Conservation (phyloP, 2,329 filamentous ascomycete genomes). For the Bretziella fagacearum region DNA sequence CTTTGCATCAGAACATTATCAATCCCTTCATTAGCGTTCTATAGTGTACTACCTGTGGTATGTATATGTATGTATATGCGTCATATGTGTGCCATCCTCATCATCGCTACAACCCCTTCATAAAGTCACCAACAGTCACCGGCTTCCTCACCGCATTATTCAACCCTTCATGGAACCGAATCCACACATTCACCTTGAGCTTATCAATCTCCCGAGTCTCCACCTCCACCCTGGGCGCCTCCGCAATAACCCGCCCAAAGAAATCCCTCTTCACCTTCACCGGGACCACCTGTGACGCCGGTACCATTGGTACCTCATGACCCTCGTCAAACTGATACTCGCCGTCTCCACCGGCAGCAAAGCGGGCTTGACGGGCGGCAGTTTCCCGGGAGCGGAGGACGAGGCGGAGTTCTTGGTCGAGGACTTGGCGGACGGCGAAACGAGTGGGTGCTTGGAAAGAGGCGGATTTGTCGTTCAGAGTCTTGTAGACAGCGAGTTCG, state of each 20-base stretch:
- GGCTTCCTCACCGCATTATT: constrained; percentile 87
- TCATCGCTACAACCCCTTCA: constrained; percentile 49
- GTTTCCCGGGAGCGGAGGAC: constrained; percentile 51
- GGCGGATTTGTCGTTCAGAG: constrained; percentile 37
- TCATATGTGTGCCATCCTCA: neutral
- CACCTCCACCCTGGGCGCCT: constrained; percentile 22
- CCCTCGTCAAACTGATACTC: constrained; percentile 25
- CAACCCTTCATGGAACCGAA: constrained; percentile 76
- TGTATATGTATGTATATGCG: neutral
- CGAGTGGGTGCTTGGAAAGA: constrained; percentile 54
- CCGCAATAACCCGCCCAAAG: constrained; percentile 57
- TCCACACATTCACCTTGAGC: constrained; percentile 52
- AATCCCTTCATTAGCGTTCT: too few relatives aligned
- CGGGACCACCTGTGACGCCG: constrained; percentile 16
- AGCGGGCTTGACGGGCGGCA: constrained; percentile 47
- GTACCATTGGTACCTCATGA: constrained; percentile 15
- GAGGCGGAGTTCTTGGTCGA: constrained; percentile 76
- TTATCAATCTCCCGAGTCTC: constrained; percentile 23
- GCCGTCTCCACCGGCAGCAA: constrained; percentile 33
- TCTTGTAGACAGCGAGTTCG: constrained; percentile 56
- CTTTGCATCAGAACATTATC: too few relatives aligned
- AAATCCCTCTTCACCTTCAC: constrained; percentile 56
- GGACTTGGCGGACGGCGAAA: constrained; percentile 84
- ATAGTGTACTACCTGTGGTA: too few relatives aligned
- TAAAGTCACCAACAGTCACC: constrained; percentile 61